Evolutionary conservation across 2,329 filamentous ascomycete genomes (phyloP).

Genomic region (Leptosphaerulina australis): DNA sequence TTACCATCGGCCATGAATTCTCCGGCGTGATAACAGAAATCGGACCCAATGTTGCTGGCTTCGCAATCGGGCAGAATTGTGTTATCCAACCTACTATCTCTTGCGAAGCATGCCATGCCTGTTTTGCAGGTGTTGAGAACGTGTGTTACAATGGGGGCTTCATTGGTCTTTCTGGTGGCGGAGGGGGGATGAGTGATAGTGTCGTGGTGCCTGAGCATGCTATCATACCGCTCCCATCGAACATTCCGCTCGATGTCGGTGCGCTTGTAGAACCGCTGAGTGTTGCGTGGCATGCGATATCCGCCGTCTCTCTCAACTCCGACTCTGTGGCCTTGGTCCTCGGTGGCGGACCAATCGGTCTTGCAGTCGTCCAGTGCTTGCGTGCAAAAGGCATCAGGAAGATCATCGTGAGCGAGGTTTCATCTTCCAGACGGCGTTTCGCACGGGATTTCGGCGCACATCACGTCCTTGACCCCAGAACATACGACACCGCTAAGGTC

Average conservation of each 20-base stretch:
- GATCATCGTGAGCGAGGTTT: conserved; percentile 65
- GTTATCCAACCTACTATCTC: conserved; percentile 66
- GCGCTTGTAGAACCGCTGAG: conserved; percentile 68
- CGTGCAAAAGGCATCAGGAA: conserved; percentile 58
- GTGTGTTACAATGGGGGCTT: conserved; percentile 64
- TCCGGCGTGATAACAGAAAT: conserved; percentile 65
- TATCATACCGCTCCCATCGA: conserved; percentile 59
- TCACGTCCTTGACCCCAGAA: conserved; percentile 59
- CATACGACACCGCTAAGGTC: conserved; percentile 56
- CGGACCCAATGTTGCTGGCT: conserved; percentile 55
- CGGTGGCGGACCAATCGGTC: conserved; percentile 67
- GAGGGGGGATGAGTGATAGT: conserved; percentile 63
- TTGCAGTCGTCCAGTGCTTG: conserved; percentile 65
- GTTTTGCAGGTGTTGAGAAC: conserved; percentile 60
- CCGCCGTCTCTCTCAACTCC: conserved; percentile 54
- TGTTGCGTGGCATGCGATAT: conserved; percentile 69
- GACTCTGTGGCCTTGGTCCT: conserved; percentile 61
- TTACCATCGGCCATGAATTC: conserved; percentile 70
- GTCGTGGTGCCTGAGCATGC: conserved; percentile 59
- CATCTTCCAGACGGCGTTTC: conserved; percentile 57
- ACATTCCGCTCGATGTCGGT: conserved; percentile 59
- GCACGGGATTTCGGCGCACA: conserved; percentile 63
- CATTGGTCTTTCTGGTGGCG: conserved; percentile 57
- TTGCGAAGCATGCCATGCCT: conserved; percentile 63
- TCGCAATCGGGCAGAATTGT: conserved; percentile 62